Percentiles rank a stretch among this genome's conserved stretches.
These are phyloP conservation scores for Leptomonas pyrrhocoris DNA, from an alignment of 208 protist species.

Conservation along the genomic window DNA sequence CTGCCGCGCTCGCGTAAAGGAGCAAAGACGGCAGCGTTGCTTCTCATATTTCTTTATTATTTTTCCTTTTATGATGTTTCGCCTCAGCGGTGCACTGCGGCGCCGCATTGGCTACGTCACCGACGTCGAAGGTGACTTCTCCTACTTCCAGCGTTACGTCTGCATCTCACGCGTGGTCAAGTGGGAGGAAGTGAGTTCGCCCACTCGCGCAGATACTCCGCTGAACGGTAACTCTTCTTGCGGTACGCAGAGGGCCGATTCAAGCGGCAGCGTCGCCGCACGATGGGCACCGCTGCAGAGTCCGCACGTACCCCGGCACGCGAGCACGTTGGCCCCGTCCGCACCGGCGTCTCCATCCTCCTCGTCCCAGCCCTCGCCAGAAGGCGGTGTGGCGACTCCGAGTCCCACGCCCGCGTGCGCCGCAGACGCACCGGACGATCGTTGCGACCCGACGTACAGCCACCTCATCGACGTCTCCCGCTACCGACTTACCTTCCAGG, in stretches of 20 bases:
- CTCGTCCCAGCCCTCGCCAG: background rate
- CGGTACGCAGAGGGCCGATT: background rate
- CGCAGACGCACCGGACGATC: background rate
- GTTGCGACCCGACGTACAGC: background rate
- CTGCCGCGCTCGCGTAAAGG: no score
- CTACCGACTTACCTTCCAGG: slow-evolving; percentile 47
- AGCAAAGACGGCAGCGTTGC: no score
- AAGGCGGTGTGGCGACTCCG: background rate
- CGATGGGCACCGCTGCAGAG: slow-evolving; percentile 15
- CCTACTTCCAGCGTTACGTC: slow-evolving; percentile 79
- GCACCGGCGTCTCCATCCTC: background rate
- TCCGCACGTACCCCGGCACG: background rate
- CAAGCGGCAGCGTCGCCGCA: no score
- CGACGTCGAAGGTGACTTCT: slow-evolving; percentile 88
- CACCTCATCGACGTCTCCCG: slow-evolving; percentile 26
- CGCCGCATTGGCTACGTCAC: slow-evolving; percentile 76
- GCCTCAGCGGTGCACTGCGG: slow-evolving; percentile 12
- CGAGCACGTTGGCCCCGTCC: background rate
- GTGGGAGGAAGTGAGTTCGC: slow-evolving; percentile 9
- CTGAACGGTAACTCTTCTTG: background rate
- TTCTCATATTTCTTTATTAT: no score
- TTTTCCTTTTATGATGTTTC: no score
- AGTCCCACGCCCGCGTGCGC: background rate
- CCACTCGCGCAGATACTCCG: background rate
- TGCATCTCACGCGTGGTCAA: slow-evolving; percentile 32